phyloP scores from a whole-genome alignment of 306 rosid genomes.

The Chamaecrista fasciculata region DNA sequence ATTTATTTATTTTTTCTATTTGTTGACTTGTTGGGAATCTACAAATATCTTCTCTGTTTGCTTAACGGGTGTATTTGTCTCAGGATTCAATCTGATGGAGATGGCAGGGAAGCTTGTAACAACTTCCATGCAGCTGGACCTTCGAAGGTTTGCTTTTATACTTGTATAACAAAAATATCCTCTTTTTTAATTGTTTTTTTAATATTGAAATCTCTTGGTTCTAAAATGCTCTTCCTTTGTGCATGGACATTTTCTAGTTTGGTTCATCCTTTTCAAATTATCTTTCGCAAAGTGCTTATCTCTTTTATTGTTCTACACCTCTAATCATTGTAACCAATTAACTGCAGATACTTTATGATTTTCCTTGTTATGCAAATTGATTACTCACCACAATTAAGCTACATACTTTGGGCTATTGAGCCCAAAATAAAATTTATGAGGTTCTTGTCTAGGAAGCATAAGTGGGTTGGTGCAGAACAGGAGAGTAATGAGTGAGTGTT shows the following conservation, averaged over 20 bases:
- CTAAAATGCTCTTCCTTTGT: constrained; percentile 8
- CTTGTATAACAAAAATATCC: constrained; percentile 2
- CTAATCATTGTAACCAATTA: not conserved
- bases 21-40: constrained; percentile 2
- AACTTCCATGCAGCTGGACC: constrained; percentile 82
- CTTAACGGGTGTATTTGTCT: constrained; percentile 24
- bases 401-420: not conserved
- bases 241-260: constrained; percentile 3
- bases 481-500: no score
- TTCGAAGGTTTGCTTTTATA: constrained; percentile 51
- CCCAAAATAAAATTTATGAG: no score
- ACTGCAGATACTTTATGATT: not conserved
- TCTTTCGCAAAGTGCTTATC: not conserved
- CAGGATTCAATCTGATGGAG: constrained; percentile 77
- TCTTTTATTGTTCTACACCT: not conserved
- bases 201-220: not conserved
- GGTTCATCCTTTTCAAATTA: not conserved
- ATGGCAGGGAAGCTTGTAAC: constrained; percentile 80
- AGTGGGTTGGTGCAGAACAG: no score
- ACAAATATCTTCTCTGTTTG: not conserved
- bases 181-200: not conserved
- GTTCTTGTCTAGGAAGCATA: no score
- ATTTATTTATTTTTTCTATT: not conserved
- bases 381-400: not conserved
- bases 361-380: constrained; percentile 14